Percentiles rank a stretch among this genome's conserved stretches.
Evolutionary conservation across 2,329 filamentous ascomycete species (phyloP).

Genomic region (Fusarium heterosporum): DNA sequence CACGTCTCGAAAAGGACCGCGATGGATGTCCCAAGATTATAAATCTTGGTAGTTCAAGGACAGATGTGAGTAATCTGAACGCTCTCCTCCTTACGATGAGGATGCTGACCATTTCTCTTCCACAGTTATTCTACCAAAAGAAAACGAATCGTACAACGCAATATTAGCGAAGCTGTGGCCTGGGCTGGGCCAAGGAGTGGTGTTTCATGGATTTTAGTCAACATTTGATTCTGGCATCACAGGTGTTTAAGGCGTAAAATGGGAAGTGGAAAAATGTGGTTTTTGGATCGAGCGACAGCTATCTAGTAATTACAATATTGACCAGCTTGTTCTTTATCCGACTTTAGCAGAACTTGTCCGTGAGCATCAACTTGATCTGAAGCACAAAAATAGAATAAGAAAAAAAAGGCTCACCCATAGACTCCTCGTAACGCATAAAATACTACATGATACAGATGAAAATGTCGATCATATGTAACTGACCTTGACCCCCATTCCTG

Average conservation of each 20-base stretch:
- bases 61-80: constrained; percentile 73
- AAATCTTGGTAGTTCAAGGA: constrained; percentile 94
- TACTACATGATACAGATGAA: constrained; percentile 43
- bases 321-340: constrained; percentile 19
- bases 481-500: constrained; percentile 97
- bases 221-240: constrained; percentile 36
- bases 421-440: constrained; percentile 49
- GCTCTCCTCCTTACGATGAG: not conserved
- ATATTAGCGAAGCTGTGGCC: constrained; percentile 64
- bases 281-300: constrained; percentile 25
- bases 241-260: constrained; percentile 42
- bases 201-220: constrained; percentile 25
- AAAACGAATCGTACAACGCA: constrained; percentile 71
- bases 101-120: constrained; percentile 37
- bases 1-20: constrained; percentile 93
- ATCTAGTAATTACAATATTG: constrained; percentile 29
- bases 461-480: constrained; percentile 79
- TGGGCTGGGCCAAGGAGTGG: constrained; percentile 58
- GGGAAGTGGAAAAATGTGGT: constrained; percentile 23
- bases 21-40: constrained; percentile 99
- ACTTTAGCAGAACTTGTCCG: constrained; percentile 30
- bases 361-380: constrained; percentile 31
- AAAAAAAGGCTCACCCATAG: constrained; percentile 35
- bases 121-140: constrained; percentile 72
- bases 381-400: constrained; percentile 10